Conservation (phyloP, 495 filamentous ascomycete species). For the Talaromyces stipitatus region DNA sequence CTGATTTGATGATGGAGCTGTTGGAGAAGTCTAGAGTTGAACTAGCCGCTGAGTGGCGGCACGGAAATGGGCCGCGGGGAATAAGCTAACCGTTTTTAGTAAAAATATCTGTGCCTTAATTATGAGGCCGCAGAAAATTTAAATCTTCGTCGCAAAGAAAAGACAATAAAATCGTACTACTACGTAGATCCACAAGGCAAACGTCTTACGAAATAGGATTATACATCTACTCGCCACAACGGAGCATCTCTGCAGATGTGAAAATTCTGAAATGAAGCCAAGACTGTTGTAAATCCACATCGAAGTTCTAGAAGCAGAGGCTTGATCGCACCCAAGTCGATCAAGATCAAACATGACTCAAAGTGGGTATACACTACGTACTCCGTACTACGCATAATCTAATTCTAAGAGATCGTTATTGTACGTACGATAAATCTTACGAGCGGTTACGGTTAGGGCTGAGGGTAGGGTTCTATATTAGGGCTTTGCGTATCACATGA, state of each 20-base stretch:
- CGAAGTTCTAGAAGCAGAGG: neutral
- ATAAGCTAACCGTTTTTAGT: neutral
- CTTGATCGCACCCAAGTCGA: neutral
- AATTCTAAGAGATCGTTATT: too few relatives aligned
- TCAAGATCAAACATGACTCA: neutral
- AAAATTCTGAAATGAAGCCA: neutral
- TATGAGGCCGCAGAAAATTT: neutral
- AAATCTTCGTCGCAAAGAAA: neutral
- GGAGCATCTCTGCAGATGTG: neutral
- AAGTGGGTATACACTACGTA: neutral
- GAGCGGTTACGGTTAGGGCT: neutral
- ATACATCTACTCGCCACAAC: neutral
- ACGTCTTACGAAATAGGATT: neutral
- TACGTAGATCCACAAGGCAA: neutral
- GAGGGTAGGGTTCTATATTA: too few relatives aligned
- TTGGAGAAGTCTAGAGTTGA: neutral
- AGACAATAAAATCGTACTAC: too few relatives aligned
- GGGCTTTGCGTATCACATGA: neutral
- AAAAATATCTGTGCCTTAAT: neutral
- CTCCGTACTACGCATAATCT: too few relatives aligned
- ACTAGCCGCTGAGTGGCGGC: neutral
- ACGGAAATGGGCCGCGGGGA: neutral
- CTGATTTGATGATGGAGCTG: neutral
- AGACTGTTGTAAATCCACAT: neutral
- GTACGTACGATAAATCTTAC: too few relatives aligned